Conservation (phyloP, 805 yeast species). For the Nadsonia fulvescens region DNA sequence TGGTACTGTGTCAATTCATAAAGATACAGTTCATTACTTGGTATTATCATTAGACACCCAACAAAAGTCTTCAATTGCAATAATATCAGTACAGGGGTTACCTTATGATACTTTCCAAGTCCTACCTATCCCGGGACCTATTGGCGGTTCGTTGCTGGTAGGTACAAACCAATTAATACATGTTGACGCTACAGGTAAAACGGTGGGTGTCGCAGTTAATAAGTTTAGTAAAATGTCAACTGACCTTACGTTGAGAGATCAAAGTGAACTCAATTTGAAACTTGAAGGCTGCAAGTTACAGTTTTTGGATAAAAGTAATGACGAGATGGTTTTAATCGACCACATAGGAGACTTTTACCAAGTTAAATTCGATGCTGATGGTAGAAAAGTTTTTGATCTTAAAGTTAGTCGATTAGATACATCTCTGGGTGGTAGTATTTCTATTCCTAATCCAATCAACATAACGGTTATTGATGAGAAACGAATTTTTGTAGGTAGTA, state of each 20-base stretch:
- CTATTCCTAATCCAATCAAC: slow-evolving; percentile 22
- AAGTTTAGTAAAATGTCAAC: slow-evolving; percentile 25
- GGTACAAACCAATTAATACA: slow-evolving; percentile 69
- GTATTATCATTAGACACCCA: slow-evolving; percentile 52
- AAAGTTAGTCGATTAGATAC: slow-evolving; percentile 7
- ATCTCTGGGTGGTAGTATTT: slow-evolving; percentile 7
- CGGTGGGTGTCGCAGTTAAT: slow-evolving; percentile 46
- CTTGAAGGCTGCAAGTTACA: slow-evolving; percentile 34
- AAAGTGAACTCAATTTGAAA: slow-evolving; percentile 30
- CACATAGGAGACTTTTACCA: slow-evolving; percentile 27
- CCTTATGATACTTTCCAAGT: slow-evolving; percentile 60
- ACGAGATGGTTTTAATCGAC: slow-evolving; percentile 23
- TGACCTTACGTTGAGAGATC: slow-evolving; percentile 25
- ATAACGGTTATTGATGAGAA: slow-evolving; percentile 25
- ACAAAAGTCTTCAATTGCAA: slow-evolving; percentile 41
- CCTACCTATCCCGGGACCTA: slow-evolving; percentile 43
- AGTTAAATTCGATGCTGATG: slow-evolving; percentile 22
- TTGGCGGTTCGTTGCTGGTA: slow-evolving; percentile 48
- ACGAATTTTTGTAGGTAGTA: slow-evolving; percentile 40
- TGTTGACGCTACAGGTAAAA: slow-evolving; percentile 60
- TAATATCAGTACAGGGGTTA: slow-evolving; percentile 41
- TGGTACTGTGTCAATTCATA: slow-evolving; percentile 41
- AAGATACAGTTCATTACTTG: slow-evolving; percentile 43
- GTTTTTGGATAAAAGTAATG: slow-evolving; percentile 17
- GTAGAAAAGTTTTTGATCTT: slow-evolving; percentile 19